phyloP scores from a whole-genome alignment of 176 grass and related monocot species.

The Raddia distichophylla region DNA sequence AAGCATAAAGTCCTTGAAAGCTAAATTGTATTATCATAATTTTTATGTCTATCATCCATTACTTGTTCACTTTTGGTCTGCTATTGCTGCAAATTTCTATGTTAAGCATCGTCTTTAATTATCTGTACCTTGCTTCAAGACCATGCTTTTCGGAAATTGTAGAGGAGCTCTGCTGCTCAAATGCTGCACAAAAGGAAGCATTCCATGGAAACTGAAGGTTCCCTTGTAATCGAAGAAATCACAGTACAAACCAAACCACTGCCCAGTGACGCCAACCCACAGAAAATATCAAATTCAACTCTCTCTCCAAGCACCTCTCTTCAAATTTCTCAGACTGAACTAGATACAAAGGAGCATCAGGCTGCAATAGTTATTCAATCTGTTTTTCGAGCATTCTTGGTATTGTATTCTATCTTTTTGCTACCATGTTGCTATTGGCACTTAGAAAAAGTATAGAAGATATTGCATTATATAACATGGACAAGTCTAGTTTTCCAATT shows the following conservation, averaged over 20 bases:
- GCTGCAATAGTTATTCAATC: conserved; percentile 87
- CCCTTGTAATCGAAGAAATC: conserved; percentile 41
- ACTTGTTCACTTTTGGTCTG: neutral
- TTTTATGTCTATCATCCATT: neutral
- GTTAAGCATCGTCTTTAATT: conserved; percentile 26
- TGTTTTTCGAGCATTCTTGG: conserved; percentile 88
- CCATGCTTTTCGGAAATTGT: conserved; percentile 41
- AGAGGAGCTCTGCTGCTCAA: conserved; percentile 48
- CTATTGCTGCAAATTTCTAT: neutral
- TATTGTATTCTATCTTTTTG: conserved; percentile 46
- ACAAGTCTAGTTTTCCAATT: conserved; percentile 2
- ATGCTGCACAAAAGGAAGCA: conserved; percentile 53
- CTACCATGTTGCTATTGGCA: conserved; percentile 1
- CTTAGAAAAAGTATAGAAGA: conserved; percentile 22
- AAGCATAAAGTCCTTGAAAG: neutral
- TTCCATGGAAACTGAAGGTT: conserved; percentile 46
- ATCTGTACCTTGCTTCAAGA: conserved; percentile 16
- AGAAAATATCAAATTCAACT: conserved; percentile 45
- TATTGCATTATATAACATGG: neutral
- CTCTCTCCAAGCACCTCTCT: conserved; percentile 46
- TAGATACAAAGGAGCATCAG: conserved; percentile 55
- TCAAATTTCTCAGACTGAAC: conserved; percentile 51
- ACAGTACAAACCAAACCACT: conserved; percentile 39
- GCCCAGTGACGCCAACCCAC: conserved; percentile 35
- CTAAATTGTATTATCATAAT: conserved; percentile 3